Base-by-base conservation (phyloP, 2,329 filamentous ascomycete species). In the Colletotrichum musicola region DNA sequence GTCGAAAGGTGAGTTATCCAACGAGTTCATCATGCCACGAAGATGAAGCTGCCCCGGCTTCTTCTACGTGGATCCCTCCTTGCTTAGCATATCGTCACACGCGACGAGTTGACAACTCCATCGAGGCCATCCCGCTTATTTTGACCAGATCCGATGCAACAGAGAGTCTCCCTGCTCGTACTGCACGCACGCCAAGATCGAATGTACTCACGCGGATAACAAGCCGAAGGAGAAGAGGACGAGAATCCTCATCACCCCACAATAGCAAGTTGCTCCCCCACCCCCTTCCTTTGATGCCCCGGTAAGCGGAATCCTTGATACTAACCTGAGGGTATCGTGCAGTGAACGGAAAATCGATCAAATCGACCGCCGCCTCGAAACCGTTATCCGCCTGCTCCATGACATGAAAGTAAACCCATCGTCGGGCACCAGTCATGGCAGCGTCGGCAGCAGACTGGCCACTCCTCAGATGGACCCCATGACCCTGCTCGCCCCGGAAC, bases 321-420 rank as follows among this genome's bases (percentile, higher is more conserved):
- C 14, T 64, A 27, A 66, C 38, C 16, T 47, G 4, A 35, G 18
- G 13, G 7, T 9, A 35, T 5, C 22, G 22, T 25, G 22, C 16
- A 81, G 79, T 73, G 79, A 81, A 61, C 74, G 75, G 53, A 81
- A 81, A 71, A 81, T 81, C 22, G 79, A 81, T 49, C 75, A 75
- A 16, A 80, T 81, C 51, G 79, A 81, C 58, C 76, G 75, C 13
- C 76, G 77, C 10, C 75, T 81, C 2, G 77, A 80, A 62, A 75
- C 75, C 1, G 75, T 81, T 18, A 75, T 79, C 22, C 68, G 73
- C 16, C 72, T 80, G n/a, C 73, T 81, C 47, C 73, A 77, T 44
- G 78, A 80, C 30, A 74, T 81, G 67, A 79, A 74, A 55, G 73
- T 73, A 38, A 74, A 69, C 22, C 75, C 71, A 55, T 40, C 73